Base-by-base conservation (phyloP, 2,329 filamentous ascomycete genomes). In the Arthrobotrys sphaeroides region DNA sequence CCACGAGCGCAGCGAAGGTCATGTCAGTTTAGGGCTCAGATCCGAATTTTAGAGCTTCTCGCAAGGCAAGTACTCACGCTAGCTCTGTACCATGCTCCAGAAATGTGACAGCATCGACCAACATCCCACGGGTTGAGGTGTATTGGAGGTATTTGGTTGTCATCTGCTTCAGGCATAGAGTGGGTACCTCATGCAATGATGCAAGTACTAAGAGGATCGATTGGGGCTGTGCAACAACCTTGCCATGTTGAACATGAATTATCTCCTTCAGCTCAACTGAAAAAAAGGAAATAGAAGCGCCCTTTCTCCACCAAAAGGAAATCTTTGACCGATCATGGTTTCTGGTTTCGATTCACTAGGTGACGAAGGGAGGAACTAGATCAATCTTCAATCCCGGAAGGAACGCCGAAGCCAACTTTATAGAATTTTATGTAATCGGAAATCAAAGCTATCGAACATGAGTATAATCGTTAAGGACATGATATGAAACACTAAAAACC, bases 171-270 rank as follows among this genome's bases (percentile, higher is more conserved):
- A 42, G 64, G 70, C 42, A 49, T 45, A 69, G 49, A 69, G 72
- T 75, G 72, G 72, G 64, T 64, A 74, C 62, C 70, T 64, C 57
- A 69, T 75, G 72, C 72, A 75, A 69, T 75, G 64, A 64, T 75
- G 72, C 72, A 75, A 75, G 67, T 64, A 51, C 72, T 73, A 61
- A 67, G 61, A 65, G 43, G 61, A 55, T 64, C 45, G 72, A 75
- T 68, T 69, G 72, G 72, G 72, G 72, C 72, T 75, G 72, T 75
- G 72, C 72, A 75, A 75, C 72, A 75, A 75, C 72, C 72, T 69
- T 66, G 72, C 43, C 45, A 57, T 55, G 36, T 45, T 42, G 26
- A 66, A 51, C 38, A 59, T 40, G 43, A 26, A 45, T 24, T 33
- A 60, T 64, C 45, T 74, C 43, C 62, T 53, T 42, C 62, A 61